A percentile compares a stretch with the other conserved stretches of the same genome.
phyloP scores from a whole-genome alignment of 345 rosid species.

The Populus alba region DNA sequence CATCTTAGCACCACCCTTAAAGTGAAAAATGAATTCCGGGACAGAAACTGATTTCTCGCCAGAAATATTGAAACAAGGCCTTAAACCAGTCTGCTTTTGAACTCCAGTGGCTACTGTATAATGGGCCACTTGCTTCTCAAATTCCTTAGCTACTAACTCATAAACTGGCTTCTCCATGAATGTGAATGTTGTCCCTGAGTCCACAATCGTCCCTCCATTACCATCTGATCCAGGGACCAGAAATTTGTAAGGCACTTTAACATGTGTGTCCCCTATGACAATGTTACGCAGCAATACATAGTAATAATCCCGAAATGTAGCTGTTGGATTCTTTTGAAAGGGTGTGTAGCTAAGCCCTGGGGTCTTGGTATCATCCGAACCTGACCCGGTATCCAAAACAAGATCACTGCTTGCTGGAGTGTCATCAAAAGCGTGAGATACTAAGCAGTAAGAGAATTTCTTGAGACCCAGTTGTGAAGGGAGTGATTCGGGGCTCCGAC shows the following conservation, averaged over 20 bases:
- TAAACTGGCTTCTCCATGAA: slow-evolving; percentile 66
- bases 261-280: slow-evolving; percentile 48
- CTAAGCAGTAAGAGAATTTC: slow-evolving; percentile 77
- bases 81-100: slow-evolving; percentile 53
- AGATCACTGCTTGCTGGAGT: slow-evolving; percentile 47
- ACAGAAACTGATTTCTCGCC: slow-evolving; percentile 27
- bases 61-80: slow-evolving; percentile 65
- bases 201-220: slow-evolving; percentile 76
- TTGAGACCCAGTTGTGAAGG: slow-evolving; percentile 64
- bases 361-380: slow-evolving; percentile 36
- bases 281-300: slow-evolving; percentile 63
- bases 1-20: slow-evolving; percentile 86
- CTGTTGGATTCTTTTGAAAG: slow-evolving; percentile 50
- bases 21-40: slow-evolving; percentile 56
- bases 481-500: slow-evolving; percentile 63
- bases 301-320: slow-evolving; percentile 49
- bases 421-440: slow-evolving; percentile 70
- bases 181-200: slow-evolving; percentile 88
- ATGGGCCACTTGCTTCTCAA: slow-evolving; percentile 61
- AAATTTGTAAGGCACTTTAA: slow-evolving; percentile 58
- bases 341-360: slow-evolving; percentile 61
- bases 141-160: slow-evolving; percentile 50
- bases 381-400: slow-evolving; percentile 52
- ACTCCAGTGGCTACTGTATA: slow-evolving; percentile 36
- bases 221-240: slow-evolving; percentile 61